These are phyloP conservation scores for Boletales sp. DNA, from an alignment of 768 basidiomycete species.

Conservation along the genomic window DNA sequence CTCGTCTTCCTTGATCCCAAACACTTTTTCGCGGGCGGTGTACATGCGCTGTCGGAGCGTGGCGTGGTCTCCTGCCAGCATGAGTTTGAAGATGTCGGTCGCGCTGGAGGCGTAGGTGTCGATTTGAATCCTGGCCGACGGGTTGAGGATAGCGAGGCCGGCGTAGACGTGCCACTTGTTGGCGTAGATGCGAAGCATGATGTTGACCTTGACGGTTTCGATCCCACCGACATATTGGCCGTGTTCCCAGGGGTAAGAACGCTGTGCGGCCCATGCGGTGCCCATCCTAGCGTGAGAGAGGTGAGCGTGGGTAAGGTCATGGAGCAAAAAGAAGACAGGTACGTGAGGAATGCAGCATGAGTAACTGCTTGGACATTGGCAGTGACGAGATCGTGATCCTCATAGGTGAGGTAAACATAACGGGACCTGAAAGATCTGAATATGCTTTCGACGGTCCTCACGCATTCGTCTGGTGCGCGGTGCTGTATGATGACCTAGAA, in stretches of 20 bases:
- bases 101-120: slow-evolving; percentile 84
- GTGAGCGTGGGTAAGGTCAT: slow-evolving; percentile 6
- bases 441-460: slow-evolving; percentile 77
- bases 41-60: slow-evolving; percentile 70
- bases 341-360: slow-evolving; percentile 97
- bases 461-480: slow-evolving; percentile 69
- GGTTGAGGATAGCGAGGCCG: slow-evolving; percentile 96
- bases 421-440: slow-evolving; percentile 77
- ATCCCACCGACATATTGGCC: slow-evolving; percentile 95
- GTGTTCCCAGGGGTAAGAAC: slow-evolving; percentile 91
- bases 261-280: slow-evolving; percentile 82
- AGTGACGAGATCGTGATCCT: slow-evolving; percentile 93
- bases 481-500: slow-evolving; percentile 84
- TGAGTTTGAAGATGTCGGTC: slow-evolving; percentile 92
- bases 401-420: slow-evolving; percentile 91
- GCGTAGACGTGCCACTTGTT: slow-evolving; percentile 99
- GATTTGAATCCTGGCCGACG: slow-evolving; percentile 83
- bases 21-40: slow-evolving; percentile 72
- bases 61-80: slow-evolving; percentile 60
- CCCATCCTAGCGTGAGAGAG: slow-evolving; percentile 71
- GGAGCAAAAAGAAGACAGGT: slow-evolving; percentile 11
- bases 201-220: slow-evolving; percentile 95
- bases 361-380: slow-evolving; percentile 99
- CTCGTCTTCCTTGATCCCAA: slow-evolving; percentile 43
- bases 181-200: slow-evolving; percentile 92